Evolutionary conservation across 768 basidiomycete genomes (phyloP), one percentile per base, ranked within the genome.

Genomic region (Boletus eberwhitei): DNA sequence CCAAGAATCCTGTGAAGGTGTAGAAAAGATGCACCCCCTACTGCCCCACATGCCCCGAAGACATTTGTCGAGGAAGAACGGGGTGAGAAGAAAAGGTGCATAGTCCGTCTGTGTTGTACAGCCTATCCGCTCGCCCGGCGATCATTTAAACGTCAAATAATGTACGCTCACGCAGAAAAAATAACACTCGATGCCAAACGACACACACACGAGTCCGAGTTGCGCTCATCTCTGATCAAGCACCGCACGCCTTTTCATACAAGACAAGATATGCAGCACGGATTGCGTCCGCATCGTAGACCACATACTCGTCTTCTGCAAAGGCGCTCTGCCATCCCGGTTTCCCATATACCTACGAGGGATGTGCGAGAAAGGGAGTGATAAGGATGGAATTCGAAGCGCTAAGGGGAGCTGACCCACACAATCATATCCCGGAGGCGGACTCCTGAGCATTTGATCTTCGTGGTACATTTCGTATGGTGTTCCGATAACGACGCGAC

Each of bases 231-330:
- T 31, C 35, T 8, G 5, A 8, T 57, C 46, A 62, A 21, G 40
- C 7, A 3, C 26, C 14, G 8, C 4, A 1, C 32, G 26, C 37
- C 31, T 11, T 51, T 17, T 59, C 55, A 44, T 68, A 68, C 52
- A 67, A 21, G 34, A 67, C 43, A 2, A 67, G 60, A 14, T 69
- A 69, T 16, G 67, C 66, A 1, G 62, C 21, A 2, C 62, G 64
- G 29, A 69, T 59, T 8, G 67, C 66, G 2, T 68, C 49, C 8
- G 50, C 52, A 14, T 69, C 36, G 26, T 69, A 69, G 8, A 68
- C 60, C 26, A 69, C 67, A 24, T 22, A 62, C 35, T 69, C 66
- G 41, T 64, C 67, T 5, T 64, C 60, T 16, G 2, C 1, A 32
- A 68, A 68, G 9, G 7, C 38, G 19, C 64, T 59, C 2, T 29